Percentiles rank a stretch among this genome's conserved stretches.
phyloP scores from a whole-genome alignment of 2,329 filamentous ascomycete genomes.

The Pseudogymnoascus sp. region DNA sequence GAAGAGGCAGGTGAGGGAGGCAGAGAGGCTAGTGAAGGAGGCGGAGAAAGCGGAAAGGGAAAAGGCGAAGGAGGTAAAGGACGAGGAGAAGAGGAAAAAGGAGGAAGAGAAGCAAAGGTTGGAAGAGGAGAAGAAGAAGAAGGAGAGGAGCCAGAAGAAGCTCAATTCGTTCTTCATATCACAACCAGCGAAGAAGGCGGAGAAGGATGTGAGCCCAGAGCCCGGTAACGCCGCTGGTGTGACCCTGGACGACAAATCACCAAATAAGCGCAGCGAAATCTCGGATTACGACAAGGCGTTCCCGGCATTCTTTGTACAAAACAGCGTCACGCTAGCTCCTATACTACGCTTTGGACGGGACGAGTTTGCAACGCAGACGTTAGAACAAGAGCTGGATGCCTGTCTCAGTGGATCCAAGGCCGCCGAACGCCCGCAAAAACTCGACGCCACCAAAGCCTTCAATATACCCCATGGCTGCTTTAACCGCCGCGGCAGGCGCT shows the following conservation, averaged over 20 bases:
- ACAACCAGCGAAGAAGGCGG: conserved; percentile 12
- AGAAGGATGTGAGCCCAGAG: conserved; percentile 20
- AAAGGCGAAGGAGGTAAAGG: conserved; percentile 28
- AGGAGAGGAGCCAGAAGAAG: conserved; percentile 38
- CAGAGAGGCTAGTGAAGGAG: conserved; percentile 36
- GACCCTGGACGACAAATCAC: conserved; percentile 19
- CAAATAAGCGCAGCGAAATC: conserved; percentile 24
- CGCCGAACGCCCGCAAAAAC: conserved; percentile 34
- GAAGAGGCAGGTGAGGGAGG: conserved; percentile 29
- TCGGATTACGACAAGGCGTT: conserved; percentile 64
- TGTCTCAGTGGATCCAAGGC: conserved; percentile 41
- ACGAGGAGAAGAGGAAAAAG: conserved; percentile 31
- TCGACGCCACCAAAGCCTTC: conserved; percentile 40
- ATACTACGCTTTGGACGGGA: conserved; percentile 48
- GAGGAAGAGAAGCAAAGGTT: conserved; percentile 33
- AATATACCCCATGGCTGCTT: conserved; percentile 32
- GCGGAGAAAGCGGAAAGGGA: conserved; percentile 35
- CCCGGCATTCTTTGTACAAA: conserved; percentile 70
- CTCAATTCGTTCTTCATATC: conserved; percentile 22
- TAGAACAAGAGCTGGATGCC: conserved; percentile 44
- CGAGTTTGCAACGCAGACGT: conserved; percentile 43
- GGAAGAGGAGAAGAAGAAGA: conserved; percentile 38
- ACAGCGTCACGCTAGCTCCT: conserved; percentile 62
- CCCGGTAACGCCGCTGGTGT: not conserved
- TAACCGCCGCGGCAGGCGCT: conserved; percentile 34